A percentile compares a stretch with the other conserved stretches of the same genome.
Conservation (phyloP, 2,329 filamentous ascomycete species). For the Bertia moriformis region DNA sequence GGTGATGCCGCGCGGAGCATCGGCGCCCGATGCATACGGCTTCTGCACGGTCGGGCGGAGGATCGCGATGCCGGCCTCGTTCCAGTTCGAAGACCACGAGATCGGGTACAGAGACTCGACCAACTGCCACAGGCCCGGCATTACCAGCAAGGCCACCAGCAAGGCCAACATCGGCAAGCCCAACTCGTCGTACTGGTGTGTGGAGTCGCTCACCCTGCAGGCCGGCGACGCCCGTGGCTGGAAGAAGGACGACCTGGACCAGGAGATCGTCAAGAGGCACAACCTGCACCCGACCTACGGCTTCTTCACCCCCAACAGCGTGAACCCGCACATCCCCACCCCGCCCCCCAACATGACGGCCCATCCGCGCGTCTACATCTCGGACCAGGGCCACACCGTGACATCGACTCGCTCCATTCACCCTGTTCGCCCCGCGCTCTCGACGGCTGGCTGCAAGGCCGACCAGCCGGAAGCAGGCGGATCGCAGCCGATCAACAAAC, state of each 20-base stretch:
- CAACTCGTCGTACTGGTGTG: neutral
- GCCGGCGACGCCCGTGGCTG: neutral
- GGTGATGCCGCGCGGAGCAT: neutral
- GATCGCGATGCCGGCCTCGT: neutral
- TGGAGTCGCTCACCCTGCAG: neutral
- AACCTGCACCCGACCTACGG: neutral
- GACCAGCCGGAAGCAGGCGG: too few relatives aligned
- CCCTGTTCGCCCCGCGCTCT: too few relatives aligned
- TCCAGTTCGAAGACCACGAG: neutral
- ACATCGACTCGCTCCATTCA: neutral
- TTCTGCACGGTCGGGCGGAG: neutral
- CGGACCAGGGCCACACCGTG: neutral
- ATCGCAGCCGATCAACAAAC: too few relatives aligned
- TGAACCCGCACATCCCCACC: neutral
- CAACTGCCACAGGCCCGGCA: too few relatives aligned
- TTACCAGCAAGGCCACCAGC: neutral
- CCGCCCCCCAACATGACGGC: neutral
- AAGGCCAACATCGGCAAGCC: neutral
- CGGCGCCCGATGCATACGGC: neutral
- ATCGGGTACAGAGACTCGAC: neutral
- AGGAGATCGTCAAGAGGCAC: neutral
- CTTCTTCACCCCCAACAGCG: neutral
- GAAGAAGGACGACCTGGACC: neutral
- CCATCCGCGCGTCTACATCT: neutral
- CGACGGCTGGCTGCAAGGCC: too few relatives aligned